phyloP scores from a whole-genome alignment of 148 eudicot genomes.

The Dianthus caryophyllus region DNA sequence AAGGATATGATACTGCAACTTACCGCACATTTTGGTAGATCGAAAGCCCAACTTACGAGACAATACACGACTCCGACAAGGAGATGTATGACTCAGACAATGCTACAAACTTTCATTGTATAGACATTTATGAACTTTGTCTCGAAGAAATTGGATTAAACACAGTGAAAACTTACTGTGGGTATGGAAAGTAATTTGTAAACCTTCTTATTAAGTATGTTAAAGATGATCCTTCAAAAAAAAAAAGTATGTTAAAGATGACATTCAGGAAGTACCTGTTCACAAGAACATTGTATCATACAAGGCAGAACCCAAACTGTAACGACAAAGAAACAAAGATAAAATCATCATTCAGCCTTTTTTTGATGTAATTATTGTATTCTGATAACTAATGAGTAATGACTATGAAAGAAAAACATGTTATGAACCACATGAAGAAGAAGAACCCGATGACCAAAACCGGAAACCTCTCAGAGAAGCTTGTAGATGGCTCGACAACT shows the following conservation, averaged over 20 bases:
- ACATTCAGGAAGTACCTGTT: no score
- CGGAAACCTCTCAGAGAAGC: no score
- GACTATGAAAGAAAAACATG: no score
- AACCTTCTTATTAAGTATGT: constrained; percentile 98
- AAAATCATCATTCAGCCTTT: no score
- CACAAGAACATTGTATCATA: no score
- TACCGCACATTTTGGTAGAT: constrained; percentile 97
- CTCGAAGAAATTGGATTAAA: not conserved
- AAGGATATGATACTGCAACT: constrained; percentile 99
- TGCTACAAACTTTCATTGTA: constrained; percentile 40
- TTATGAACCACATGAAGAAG: constrained; percentile 96
- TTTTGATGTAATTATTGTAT: no score
- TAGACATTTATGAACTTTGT: not conserved
- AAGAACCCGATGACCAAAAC: constrained; percentile 81
- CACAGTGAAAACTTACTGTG: constrained; percentile 51
- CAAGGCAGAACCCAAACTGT: no score
- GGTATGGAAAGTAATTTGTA: constrained; percentile 97
- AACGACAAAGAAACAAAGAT: no score
- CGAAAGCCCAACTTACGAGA: constrained; percentile 79
- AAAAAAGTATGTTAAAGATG: no score
- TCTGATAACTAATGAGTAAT: no score
- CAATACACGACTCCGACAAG: constrained; percentile 83
- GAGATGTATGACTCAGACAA: constrained; percentile 89
- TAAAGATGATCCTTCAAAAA: no score
- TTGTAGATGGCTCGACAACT: no score